Evolutionary conservation across 495 filamentous ascomycete genomes (phyloP), one percentile per base, ranked within the genome.

Genomic region (Penicillium odoratum): DNA sequence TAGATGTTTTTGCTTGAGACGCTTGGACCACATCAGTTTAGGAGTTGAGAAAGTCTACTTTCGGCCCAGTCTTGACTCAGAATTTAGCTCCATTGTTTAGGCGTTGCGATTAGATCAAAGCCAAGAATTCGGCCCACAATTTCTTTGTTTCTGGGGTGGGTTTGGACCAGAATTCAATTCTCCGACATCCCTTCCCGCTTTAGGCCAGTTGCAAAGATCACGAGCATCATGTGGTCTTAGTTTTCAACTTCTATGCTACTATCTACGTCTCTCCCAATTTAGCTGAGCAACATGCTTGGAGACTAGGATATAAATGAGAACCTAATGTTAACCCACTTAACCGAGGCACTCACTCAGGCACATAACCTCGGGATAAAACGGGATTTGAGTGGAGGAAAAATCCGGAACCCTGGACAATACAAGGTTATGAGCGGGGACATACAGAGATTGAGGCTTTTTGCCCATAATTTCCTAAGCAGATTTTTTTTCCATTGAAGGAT

Each of bases 291-390:
- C 3, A 40, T 40, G 5, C 38, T 40, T 40, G 38, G 38, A 40
- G 18, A 25, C 36, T 30, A 31, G 38, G 51, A 30, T 30, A 4
- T 1, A 11, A 26, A 1, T 49, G 9, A 30, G 47, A n/a, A 7
- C 10, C 28, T 28, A 53, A 49, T n/a, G 21, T 47, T 56, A 48
- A 44, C 34, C 29, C 44, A 16, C 54, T 50, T 58, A 64, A 53
- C 59, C 61, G 60, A 67, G 64, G 51, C 51, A 42, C 21, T 16
- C 33, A 4, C 15, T 7, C n/a, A 8, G 21, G 21, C 33, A 7
- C 16, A 30, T n/a, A 51, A 31, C 51, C 67, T 69, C 67, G 67
- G 67, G 48, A 62, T 18, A 61, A 65, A 58, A 59, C 67, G 67
- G 67, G 53, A 54, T 4, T 36, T 36, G 31, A 33, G 40, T 34